Conservation (phyloP, 1,139 yeast genomes). For the Hyphopichia wangnamkhiaoensis region DNA sequence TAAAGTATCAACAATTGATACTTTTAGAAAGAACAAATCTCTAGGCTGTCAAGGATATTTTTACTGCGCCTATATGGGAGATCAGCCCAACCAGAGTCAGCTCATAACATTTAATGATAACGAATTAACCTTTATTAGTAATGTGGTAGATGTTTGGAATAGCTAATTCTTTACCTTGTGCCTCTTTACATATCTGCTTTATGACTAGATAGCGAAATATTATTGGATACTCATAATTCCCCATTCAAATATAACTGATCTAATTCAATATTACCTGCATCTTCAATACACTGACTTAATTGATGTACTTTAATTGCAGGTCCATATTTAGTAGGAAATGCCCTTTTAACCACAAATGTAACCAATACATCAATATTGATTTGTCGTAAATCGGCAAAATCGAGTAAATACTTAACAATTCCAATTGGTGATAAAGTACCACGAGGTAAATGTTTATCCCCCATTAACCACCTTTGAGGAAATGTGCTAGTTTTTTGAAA, state of each 20-base stretch:
- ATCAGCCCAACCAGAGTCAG: neutral
- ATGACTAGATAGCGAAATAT: neutral
- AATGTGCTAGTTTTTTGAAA: neutral
- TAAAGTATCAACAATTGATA: neutral
- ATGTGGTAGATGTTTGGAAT: slow-evolving; percentile 3
- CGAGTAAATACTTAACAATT: neutral
- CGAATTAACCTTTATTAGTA: neutral
- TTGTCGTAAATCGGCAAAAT: neutral
- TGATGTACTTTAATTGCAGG: neutral
- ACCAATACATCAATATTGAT: neutral
- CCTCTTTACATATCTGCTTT: too few species aligned
- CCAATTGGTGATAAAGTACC: neutral
- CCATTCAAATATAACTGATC: neutral
- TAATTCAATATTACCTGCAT: neutral
- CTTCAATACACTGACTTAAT: slow-evolving; percentile 1
- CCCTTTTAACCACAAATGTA: neutral
- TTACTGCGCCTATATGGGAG: slow-evolving; percentile 3
- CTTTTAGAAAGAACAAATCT: slow-evolving; percentile 3
- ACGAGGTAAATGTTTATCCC: neutral
- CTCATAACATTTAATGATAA: neutral
- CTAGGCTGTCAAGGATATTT: slow-evolving; percentile 1
- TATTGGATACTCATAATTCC: neutral
- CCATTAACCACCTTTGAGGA: neutral
- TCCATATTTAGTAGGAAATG: neutral
- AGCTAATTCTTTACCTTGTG: neutral